Evolutionary conservation across 768 basidiomycete genomes (phyloP).

Genomic region (Podaxis pistillaris): DNA sequence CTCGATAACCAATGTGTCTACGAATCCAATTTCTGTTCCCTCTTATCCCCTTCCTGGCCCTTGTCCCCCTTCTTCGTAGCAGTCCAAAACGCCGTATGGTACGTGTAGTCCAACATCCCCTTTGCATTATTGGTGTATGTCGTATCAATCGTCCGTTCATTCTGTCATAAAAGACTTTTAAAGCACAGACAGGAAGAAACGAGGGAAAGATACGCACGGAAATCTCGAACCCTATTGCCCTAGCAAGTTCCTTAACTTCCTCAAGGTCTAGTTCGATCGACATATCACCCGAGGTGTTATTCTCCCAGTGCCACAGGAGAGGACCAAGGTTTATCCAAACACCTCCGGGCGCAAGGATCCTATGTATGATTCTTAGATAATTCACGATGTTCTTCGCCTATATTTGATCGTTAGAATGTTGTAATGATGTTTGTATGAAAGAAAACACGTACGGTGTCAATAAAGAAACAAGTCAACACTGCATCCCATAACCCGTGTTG

Average conservation of each 20-base stretch:
- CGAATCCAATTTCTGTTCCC: not conserved
- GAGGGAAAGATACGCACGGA: conserved; percentile 48
- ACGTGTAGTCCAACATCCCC: conserved; percentile 83
- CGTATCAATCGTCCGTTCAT: conserved; percentile 76
- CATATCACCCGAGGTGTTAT: conserved; percentile 74
- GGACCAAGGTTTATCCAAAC: conserved; percentile 95
- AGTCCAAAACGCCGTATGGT: conserved; percentile 84
- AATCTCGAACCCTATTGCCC: conserved; percentile 77
- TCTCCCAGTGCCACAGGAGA: conserved; percentile 96
- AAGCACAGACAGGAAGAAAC: not conserved
- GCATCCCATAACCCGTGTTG: conserved; percentile 85
- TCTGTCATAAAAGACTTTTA: conserved; percentile 39
- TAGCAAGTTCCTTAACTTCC: conserved; percentile 77
- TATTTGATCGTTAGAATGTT: not conserved
- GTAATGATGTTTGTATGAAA: not conserved
- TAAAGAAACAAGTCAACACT: conserved; percentile 93
- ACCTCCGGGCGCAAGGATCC: conserved; percentile 79
- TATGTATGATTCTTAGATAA: conserved; percentile 85
- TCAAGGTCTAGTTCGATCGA: conserved; percentile 90
- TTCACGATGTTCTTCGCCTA: conserved; percentile 91
- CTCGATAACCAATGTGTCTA: not conserved
- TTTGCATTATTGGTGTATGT: conserved; percentile 84
- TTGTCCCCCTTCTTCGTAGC: conserved; percentile 42
- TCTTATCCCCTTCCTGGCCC: not conserved
- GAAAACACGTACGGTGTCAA: conserved; percentile 72